Evolutionary conservation across 2,329 filamentous ascomycete genomes (phyloP), one percentile per base, ranked within the genome.

Genomic region (Lanzia echinophila): DNA sequence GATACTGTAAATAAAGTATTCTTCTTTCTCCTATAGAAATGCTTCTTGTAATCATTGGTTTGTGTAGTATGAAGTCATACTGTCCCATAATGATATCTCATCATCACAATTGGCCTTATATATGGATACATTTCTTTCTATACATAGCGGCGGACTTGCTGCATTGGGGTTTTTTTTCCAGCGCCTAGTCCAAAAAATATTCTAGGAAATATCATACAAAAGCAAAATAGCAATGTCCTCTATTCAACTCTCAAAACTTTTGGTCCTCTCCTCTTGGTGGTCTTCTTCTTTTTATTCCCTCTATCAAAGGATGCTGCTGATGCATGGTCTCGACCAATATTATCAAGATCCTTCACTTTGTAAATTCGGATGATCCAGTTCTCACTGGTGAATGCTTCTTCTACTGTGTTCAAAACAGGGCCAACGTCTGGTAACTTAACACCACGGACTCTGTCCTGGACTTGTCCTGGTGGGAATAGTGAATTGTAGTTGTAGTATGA

Each of bases 351-450:
- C 78, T 99, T 99, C 75, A 99, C 94, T 80, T 99, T 99, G 81
- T 96, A 99, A 68, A 99, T 96, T 60, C 94, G 83, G 69, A 99
- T 97, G 71, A 99, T 99, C 94, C 94, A 99, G 80, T 99, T 99
- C 78, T 99, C 94, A 67, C 90, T 96, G 53, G 95, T 99, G 71
- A 95, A 99, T 10, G 94, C 94, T 75, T 99, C 94, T 70, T 99
- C 94, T 45, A 99, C 73, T 4, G 87, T 94, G 72, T 87, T 90
- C 56, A 99, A 84, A 57, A 87, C 81, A 8, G 94, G 94, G 1
- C 89, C 86, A 62, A 90, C 79, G 12, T 89, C 83, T n/a, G 94
- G 95, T 49, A 97, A 75, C 57, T 81, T 82, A 36, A 82, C 80
- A 61, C 85, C 84, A 68, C 94, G 90, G 60, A 99, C 94, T 63